A percentile compares a stretch with the other conserved stretches of the same genome.
Evolutionary conservation across 805 yeast genomes (phyloP).

Genomic region (Wickerhamomyces chambardii): DNA sequence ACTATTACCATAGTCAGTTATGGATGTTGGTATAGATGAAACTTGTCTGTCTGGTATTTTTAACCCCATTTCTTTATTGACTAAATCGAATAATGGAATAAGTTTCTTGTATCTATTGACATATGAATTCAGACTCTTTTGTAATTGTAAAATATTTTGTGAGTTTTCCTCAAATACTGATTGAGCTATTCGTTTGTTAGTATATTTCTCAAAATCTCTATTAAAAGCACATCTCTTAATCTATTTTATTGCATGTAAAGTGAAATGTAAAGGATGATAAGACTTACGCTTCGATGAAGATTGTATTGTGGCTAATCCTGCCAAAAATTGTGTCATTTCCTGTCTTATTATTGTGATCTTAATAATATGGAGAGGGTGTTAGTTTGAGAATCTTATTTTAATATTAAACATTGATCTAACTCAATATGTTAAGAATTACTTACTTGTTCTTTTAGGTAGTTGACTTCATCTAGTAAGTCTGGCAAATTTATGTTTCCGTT

Average conservation of each 20-base stretch:
- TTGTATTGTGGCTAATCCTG: conserved; percentile 30
- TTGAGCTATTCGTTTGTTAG: conserved; percentile 9
- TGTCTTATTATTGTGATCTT: conserved; percentile 25
- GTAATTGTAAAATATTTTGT: conserved; percentile 23
- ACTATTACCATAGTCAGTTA: not conserved
- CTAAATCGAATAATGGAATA: conserved; percentile 35
- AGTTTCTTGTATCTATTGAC: conserved; percentile 35
- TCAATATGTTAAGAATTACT: conserved; percentile 1
- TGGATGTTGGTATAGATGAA: conserved; percentile 53
- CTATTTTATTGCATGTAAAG: too few relatives aligned
- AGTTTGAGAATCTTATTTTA: too few relatives aligned
- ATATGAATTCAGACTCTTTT: conserved; percentile 32
- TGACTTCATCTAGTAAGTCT: conserved; percentile 26
- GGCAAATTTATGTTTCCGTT: conserved; percentile 26
- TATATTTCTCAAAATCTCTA: too few relatives aligned
- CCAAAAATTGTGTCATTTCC: conserved; percentile 27
- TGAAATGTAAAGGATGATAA: too few relatives aligned
- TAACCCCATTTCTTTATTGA: conserved; percentile 37
- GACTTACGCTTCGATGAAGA: conserved; percentile 16
- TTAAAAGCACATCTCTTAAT: too few relatives aligned
- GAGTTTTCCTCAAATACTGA: conserved; percentile 21
- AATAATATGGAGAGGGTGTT: too few relatives aligned
- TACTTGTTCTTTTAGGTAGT: conserved; percentile 20
- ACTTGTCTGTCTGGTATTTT: conserved; percentile 56
- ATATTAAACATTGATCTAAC: too few relatives aligned